phyloP scores from a whole-genome alignment of 768 basidiomycete species.

The Naganishia vishniacii region DNA sequence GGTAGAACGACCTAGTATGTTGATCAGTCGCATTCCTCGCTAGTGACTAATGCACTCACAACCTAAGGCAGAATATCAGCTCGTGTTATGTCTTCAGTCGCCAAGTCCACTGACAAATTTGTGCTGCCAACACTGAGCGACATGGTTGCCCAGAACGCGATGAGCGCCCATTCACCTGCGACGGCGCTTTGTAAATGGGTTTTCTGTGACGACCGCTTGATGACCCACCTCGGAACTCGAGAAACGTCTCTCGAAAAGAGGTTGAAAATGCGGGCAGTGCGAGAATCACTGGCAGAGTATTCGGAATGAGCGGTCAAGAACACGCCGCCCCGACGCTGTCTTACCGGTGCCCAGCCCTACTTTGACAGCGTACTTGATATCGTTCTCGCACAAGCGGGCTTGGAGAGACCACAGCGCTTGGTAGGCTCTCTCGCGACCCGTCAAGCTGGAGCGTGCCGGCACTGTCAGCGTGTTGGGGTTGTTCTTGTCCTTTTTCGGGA shows the following conservation, averaged over 20 bases:
- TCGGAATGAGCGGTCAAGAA: neutral
- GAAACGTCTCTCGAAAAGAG: slow-evolving; percentile 66
- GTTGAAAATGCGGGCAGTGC: slow-evolving; percentile 85
- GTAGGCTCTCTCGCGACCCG: slow-evolving; percentile 60
- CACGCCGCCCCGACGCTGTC: slow-evolving; percentile 9
- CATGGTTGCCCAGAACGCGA: slow-evolving; percentile 61
- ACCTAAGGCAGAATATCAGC: neutral
- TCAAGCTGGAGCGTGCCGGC: slow-evolving; percentile 60
- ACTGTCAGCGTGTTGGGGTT: slow-evolving; percentile 81
- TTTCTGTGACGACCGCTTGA: neutral
- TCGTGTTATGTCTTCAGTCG: too few relatives aligned
- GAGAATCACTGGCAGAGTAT: slow-evolving; percentile 58
- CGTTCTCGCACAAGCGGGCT: slow-evolving; percentile 61
- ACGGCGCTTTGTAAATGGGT: neutral
- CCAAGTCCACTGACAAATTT: slow-evolving; percentile 59
- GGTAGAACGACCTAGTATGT: slow-evolving; percentile 56
- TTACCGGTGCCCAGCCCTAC: slow-evolving; percentile 53
- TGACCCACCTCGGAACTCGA: slow-evolving; percentile 63
- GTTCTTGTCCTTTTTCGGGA: slow-evolving; percentile 75
- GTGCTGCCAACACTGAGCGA: slow-evolving; percentile 57
- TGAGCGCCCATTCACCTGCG: slow-evolving; percentile 78
- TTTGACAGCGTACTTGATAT: slow-evolving; percentile 82
- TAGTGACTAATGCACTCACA: neutral
- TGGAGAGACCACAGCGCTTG: slow-evolving; percentile 70
- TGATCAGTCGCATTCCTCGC: neutral